These are phyloP conservation scores for Marasmius fiardii DNA, from an alignment of 1,284 basidiomycete genomes.

Conservation along the genomic window DNA sequence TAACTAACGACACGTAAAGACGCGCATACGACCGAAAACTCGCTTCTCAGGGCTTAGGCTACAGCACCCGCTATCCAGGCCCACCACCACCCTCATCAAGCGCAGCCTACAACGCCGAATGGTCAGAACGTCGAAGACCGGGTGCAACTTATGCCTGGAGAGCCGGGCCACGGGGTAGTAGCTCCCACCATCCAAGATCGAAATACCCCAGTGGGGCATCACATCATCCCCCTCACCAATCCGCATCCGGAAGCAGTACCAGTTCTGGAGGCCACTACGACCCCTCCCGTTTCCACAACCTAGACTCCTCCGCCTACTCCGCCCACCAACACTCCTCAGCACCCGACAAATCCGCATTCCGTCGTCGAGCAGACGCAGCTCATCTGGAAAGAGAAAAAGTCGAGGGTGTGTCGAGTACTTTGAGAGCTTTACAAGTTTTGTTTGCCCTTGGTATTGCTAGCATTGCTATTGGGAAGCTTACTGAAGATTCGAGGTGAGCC, in stretches of 20 bases:
- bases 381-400: conserved; percentile 10
- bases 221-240: neutral
- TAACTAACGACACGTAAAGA: conserved; percentile 1
- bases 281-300: neutral
- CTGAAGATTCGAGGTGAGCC: neutral
- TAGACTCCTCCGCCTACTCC: neutral
- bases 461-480: neutral
- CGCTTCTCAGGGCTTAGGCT: neutral
- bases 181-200: neutral
- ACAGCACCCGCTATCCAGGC: conserved; percentile 1
- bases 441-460: conserved; percentile 1
- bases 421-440: conserved; percentile 13
- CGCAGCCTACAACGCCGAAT: conserved; percentile 10
- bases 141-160: conserved; percentile 16
- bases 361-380: conserved; percentile 9
- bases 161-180: neutral
- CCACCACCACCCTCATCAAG: neutral
- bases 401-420: conserved; percentile 9
- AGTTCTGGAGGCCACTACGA: neutral
- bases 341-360: conserved; percentile 5
- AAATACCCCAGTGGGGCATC: neutral
- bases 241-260: neutral
- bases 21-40: conserved; percentile 16
- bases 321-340: neutral
- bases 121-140: conserved; percentile 10